A percentile compares a stretch with the other conserved stretches of the same genome.
Evolutionary conservation across 2,329 filamentous ascomycete genomes (phyloP).

Genomic region (Periconia sp.): DNA sequence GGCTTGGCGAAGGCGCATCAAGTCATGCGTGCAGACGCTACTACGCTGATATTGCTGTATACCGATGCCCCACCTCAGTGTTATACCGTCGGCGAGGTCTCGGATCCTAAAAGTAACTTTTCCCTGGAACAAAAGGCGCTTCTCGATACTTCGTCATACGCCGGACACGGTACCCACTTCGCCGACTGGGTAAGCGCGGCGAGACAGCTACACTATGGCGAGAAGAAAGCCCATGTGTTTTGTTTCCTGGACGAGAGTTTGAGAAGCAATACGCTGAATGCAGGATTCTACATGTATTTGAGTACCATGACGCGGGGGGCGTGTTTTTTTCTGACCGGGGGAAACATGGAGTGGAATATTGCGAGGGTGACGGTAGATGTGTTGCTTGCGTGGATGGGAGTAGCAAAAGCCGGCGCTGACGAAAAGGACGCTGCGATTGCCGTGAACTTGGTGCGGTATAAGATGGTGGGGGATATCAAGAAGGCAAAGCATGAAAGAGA

Average conservation of each 20-base stretch:
- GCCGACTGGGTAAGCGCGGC: conserved; percentile 49
- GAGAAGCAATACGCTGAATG: conserved; percentile 6
- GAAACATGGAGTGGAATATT: conserved; percentile 31
- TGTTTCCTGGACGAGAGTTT: conserved; percentile 39
- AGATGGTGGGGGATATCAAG: conserved; percentile 14
- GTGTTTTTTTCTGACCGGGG: conserved; percentile 38
- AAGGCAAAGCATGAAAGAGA: conserved; percentile 20
- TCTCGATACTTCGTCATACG: conserved; percentile 25
- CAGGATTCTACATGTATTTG: conserved; percentile 47
- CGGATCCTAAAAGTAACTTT: conserved; percentile 28
- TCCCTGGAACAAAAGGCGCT: conserved; percentile 31
- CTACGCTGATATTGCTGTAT: conserved; percentile 54
- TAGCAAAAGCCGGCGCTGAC: conserved; percentile 20
- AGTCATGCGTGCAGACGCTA: conserved; percentile 52
- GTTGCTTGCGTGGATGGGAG: conserved; percentile 50
- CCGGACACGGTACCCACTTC: conserved; percentile 41
- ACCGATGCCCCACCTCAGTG: conserved; percentile 54
- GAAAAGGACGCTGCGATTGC: conserved; percentile 7
- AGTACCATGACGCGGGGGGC: conserved; percentile 47
- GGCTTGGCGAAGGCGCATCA: conserved; percentile 51
- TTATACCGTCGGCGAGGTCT: conserved; percentile 26
- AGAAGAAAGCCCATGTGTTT: conserved; percentile 50
- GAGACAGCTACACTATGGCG: conserved; percentile 35
- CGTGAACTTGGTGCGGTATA: conserved; percentile 22
- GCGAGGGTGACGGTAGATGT: conserved; percentile 48